phyloP scores from a whole-genome alignment of 78 protist genomes.

The Diacronema lutheri region DNA sequence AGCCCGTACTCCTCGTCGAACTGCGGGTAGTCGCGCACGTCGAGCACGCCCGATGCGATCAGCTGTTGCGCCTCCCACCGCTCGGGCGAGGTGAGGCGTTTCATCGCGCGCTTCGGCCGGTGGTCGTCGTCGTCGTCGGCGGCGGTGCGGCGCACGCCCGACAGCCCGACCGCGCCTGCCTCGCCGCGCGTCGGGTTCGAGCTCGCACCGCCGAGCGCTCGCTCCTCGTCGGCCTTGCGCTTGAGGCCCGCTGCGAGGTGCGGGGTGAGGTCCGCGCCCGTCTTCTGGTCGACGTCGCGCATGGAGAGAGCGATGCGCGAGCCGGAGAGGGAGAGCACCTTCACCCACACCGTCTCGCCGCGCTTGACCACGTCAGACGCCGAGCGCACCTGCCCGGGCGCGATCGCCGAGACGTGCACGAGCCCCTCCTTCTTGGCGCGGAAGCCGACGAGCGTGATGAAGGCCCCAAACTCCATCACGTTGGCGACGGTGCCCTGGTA shows the following conservation, averaged over 20 bases:
- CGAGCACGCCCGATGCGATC: slow-evolving; percentile 76
- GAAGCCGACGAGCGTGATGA: slow-evolving; percentile 65
- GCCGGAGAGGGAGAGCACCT: slow-evolving; percentile 62
- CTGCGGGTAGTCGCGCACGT: slow-evolving; percentile 26
- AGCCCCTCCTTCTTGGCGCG: slow-evolving; percentile 73
- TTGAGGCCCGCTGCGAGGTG: not conserved
- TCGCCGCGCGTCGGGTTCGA: not conserved
- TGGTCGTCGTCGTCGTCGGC: slow-evolving; percentile 37
- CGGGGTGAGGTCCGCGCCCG: slow-evolving; percentile 83
- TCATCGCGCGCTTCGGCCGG: slow-evolving; percentile 18
- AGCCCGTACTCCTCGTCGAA: slow-evolving; percentile 34
- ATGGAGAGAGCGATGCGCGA: slow-evolving; percentile 59
- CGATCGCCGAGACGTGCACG: slow-evolving; percentile 69
- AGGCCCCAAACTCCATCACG: slow-evolving; percentile 75
- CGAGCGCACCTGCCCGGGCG: slow-evolving; percentile 3
- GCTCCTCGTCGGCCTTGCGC: not conserved
- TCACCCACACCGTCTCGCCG: slow-evolving; percentile 69
- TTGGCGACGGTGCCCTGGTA: slow-evolving; percentile 67
- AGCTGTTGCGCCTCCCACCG: slow-evolving; percentile 83
- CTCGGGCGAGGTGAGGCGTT: slow-evolving; percentile 82
- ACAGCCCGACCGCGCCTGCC: not conserved
- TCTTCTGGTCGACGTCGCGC: slow-evolving; percentile 85
- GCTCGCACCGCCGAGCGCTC: not conserved
- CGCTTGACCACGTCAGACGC: slow-evolving; percentile 34
- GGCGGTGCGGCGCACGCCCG: not conserved